Conservation (phyloP, 306 rosid species). For the Cicer cuneatum region DNA sequence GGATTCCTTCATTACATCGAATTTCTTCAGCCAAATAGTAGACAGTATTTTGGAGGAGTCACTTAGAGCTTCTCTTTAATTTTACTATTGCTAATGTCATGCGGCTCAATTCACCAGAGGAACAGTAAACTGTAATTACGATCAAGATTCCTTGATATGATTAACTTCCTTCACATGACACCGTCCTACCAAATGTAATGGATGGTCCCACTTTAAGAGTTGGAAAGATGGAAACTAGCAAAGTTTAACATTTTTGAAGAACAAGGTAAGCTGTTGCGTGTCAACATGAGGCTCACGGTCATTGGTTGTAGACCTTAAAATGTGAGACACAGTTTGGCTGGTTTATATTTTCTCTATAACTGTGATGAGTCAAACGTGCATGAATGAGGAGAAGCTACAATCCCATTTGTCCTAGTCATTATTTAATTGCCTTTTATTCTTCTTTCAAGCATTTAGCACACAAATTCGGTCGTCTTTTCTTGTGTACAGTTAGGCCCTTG, state of each 20-base stretch:
- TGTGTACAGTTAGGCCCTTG: constrained; percentile 46
- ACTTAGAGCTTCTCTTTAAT: constrained; percentile 19
- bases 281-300: constrained; percentile 35
- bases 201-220: constrained; percentile 6
- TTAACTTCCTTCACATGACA: constrained; percentile 24
- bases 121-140: constrained; percentile 29
- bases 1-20: constrained; percentile 66
- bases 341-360: constrained; percentile 4
- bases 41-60: constrained; percentile 42
- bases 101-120: constrained; percentile 27
- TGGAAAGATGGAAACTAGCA: constrained; percentile 33
- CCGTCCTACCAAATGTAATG: constrained; percentile 28
- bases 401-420: neutral
- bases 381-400: constrained; percentile 36
- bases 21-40: constrained; percentile 60
- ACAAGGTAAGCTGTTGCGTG: constrained; percentile 33
- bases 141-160: constrained; percentile 38
- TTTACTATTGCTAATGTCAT: constrained; percentile 27
- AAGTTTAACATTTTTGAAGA: constrained; percentile 38
- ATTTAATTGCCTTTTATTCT: constrained; percentile 22
- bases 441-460: constrained; percentile 15
- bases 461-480: constrained; percentile 18
- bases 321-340: constrained; percentile 16
- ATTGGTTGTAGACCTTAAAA: constrained; percentile 14
- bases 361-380: constrained; percentile 33